Base-by-base conservation (phyloP, 2,329 filamentous ascomycete species). In the Neonectria neomacrospora region DNA sequence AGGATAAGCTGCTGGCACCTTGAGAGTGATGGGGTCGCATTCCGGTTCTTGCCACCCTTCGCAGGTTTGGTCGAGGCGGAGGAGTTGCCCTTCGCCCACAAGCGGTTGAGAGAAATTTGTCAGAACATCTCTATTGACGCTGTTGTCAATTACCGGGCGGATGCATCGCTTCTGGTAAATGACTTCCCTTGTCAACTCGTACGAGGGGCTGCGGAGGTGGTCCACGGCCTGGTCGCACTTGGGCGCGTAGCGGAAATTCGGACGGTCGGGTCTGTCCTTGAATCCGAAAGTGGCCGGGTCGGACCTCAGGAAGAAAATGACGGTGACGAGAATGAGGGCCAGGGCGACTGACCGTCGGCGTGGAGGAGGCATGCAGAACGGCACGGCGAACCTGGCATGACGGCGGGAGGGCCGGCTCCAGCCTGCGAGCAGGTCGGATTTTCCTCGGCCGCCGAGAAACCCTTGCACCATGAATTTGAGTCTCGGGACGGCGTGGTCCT, bases 81-180 rank as follows among this genome's bases (percentile, higher is more conserved):
- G 34, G 54, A 70, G 63, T 68, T 81, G 61, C 67, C 68, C 66
- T 52, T 72, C 67, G 18, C 73, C 73, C 54, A 84, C 66, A 28
- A 84, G 74, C 2, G 80, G 71, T 9, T 72, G 66, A 8, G 78
- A 69, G 57, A 82, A 67, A 62, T 80, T 78, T 51, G 71, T 72
- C 23, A 85, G 73, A 11, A 69, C 67, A 30, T 77, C 70, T 41
- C 82, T 77, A 59, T 82, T 75, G 45, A 78, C 67, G 4, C 73
- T 68, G 20, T 68, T 61, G 23, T 76, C 75, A 44, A 76, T 72
- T 5, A 74, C 60, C 7, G 81, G 79, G 28, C 76, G 77, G 63
- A 85, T 76, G 65, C 82, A 84, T 28, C 80, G 79, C 16, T 80
- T 79, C 16, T 78, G 78, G 69, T 83, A 85, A 39, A 78, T 63